Conservation (phyloP, 805 yeast genomes). For the Starmerella roubikii region DNA sequence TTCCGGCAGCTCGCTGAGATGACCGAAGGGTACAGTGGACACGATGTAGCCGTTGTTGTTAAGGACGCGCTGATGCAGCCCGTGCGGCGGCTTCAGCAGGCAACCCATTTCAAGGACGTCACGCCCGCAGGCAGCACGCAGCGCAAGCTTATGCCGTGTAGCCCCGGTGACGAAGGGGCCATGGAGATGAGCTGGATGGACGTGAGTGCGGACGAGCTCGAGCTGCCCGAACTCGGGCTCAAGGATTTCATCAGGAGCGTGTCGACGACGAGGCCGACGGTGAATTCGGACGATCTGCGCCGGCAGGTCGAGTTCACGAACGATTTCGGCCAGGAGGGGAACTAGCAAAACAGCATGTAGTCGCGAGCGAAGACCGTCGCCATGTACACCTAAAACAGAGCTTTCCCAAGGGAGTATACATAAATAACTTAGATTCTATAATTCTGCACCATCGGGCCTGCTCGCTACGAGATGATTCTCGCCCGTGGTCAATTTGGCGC, state of each 20-base stretch:
- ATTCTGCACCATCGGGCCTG: too few relatives aligned
- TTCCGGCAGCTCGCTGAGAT: conserved; percentile 68
- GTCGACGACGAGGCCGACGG: conserved; percentile 87
- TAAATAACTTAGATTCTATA: too few relatives aligned
- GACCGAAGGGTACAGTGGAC: conserved; percentile 97
- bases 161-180: conserved; percentile 89
- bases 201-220: conserved; percentile 72
- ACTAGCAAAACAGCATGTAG: too few relatives aligned
- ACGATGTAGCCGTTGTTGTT: conserved; percentile 91
- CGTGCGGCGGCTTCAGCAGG: conserved; percentile 83
- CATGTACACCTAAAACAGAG: too few relatives aligned
- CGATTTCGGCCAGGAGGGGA: conserved; percentile 95
- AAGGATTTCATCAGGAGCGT: conserved; percentile 91
- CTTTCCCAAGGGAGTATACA: too few relatives aligned
- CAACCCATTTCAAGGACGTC: conserved; percentile 78
- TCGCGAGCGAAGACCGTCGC: too few relatives aligned
- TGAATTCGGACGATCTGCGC: conserved; percentile 66
- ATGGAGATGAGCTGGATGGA: conserved; percentile 89
- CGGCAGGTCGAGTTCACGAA: conserved; percentile 78
- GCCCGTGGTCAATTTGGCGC: too few relatives aligned
- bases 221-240: conserved; percentile 78
- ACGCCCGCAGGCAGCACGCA: conserved; percentile 18
- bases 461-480: too few relatives aligned
- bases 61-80: conserved; percentile 98
- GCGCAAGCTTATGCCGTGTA: conserved; percentile 68